These are phyloP conservation scores for Alternaria rosae DNA, from an alignment of 2,329 filamentous ascomycete genomes.

Conservation along the genomic window DNA sequence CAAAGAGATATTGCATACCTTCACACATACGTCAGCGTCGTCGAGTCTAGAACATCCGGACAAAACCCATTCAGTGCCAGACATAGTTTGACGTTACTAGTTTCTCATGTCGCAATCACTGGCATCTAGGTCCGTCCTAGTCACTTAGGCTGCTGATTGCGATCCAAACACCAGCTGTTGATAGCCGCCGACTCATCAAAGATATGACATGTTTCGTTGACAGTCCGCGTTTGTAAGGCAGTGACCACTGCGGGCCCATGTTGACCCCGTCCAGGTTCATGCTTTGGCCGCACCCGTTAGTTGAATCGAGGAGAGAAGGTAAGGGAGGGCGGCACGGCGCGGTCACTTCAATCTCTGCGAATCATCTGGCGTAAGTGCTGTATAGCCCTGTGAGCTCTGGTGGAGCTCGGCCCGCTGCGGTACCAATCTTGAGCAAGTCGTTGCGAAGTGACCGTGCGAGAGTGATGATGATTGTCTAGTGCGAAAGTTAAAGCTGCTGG, in stretches of 20 bases:
- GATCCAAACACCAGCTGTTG: conserved; percentile 12
- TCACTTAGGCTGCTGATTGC: not conserved
- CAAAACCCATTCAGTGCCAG: not conserved
- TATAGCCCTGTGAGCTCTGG: conserved; percentile 19
- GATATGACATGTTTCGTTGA: conserved; percentile 14
- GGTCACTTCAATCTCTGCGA: conserved; percentile 29
- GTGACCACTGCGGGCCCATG: conserved; percentile 9
- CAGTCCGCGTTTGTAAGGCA: conserved; percentile 4
- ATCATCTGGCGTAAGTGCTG: conserved; percentile 28
- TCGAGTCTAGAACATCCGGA: not conserved
- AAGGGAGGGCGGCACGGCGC: conserved; percentile 44
- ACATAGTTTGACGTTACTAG: not conserved
- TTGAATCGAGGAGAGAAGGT: conserved; percentile 1
- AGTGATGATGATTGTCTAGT: conserved; percentile 13
- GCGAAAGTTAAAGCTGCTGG: conserved; percentile 4
- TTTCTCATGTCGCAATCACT: not conserved
- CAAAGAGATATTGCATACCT: not conserved
- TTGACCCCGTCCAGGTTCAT: conserved; percentile 5
- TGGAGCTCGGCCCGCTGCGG: conserved; percentile 36
- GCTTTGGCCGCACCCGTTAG: conserved; percentile 8
- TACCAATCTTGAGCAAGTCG: conserved; percentile 17
- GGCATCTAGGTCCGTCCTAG: not conserved
- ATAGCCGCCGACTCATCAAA: conserved; percentile 24
- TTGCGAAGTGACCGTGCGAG: conserved; percentile 13
- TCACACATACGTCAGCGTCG: not conserved